Evolutionary conservation across 176 grass and related monocot genomes (phyloP), one percentile per base, ranked within the genome.

Genomic region (Avena sativa): DNA sequence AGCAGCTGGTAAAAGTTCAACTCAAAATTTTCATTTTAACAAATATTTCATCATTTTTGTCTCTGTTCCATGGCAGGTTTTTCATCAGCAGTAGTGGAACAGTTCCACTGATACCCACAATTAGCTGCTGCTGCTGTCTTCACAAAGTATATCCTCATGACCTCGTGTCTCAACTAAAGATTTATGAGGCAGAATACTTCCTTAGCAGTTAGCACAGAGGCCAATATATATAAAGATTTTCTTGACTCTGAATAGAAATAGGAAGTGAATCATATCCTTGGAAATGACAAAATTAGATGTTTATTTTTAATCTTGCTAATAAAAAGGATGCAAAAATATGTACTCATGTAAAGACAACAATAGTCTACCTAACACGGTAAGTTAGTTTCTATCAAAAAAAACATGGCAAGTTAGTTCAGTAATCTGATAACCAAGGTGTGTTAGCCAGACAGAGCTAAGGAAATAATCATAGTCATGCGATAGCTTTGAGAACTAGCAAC

Each of bases 1-100:
- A 85, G n/a, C 16, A 57, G n/a, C 85, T 25, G 48, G 53, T 62
- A 34, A 85, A 85, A 59, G 14, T 75, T 76, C 66, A 59, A 81
- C 25, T 81, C 44, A 26, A 75, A 81, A 34, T 68, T 43, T 14
- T 23, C 2, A 49, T 70, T 3, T 26, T 25, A 68, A 67, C 13
- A 65, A 77, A 69, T 76, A 44, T n/a, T 76, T 48, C 23, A 49
- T 23, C 20, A 30, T 43, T 15, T 48, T 74, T 16, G 2, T 25
- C 44, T 53, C 51, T 53, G 61, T 62, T 72, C 12, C 9, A 20
- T 67, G 61, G 48, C 30, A 10, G 9, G 26, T 67, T 52, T 65
- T 23, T 19, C 77, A 81, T 85, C 57, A 77, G 62, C 46, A 89
- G 43, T 43, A 57, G 20, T 80, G 20, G 9, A 49, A 76, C 12